Evolutionary conservation across 2,329 filamentous ascomycete genomes (phyloP).

Genomic region (Venturia pyrina): DNA sequence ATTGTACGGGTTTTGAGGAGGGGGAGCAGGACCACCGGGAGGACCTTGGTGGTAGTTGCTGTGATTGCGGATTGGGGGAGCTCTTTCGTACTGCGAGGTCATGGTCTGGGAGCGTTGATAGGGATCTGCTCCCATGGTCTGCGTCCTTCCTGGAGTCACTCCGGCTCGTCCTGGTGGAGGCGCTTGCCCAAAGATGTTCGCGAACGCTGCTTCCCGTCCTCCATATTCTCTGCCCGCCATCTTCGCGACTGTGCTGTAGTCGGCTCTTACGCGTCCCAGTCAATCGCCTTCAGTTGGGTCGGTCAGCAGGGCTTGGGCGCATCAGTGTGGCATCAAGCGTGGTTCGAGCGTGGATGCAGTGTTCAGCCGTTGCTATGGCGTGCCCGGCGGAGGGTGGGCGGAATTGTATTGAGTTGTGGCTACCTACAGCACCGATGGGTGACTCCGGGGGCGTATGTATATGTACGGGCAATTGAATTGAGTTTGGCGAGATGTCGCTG

Average conservation of each 20-base stretch:
- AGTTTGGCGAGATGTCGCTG: neutral
- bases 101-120: conserved; percentile 71
- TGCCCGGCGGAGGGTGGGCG: neutral
- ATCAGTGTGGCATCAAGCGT: neutral
- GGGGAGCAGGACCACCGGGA: conserved; percentile 15
- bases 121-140: conserved; percentile 2
- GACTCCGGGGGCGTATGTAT: neutral
- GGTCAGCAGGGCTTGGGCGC: neutral
- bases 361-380: neutral
- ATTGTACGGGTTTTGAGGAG: neutral
- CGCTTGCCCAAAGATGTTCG: conserved; percentile 84
- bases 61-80: conserved; percentile 17
- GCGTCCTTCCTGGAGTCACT: conserved; percentile 23
- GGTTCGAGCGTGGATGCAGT: neutral
- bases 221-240: conserved; percentile 43
- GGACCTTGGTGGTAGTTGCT: conserved; percentile 6
- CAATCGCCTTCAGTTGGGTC: neutral
- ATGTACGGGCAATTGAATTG: neutral
- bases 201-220: conserved; percentile 90
- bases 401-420: neutral
- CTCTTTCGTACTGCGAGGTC: conserved; percentile 54
- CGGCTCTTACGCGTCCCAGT: neutral
- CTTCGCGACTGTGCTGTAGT: neutral
- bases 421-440: neutral
- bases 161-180: conserved; percentile 46